Conservation (phyloP, 1,139 yeast species). For the Casaregolazyma lundiana region DNA sequence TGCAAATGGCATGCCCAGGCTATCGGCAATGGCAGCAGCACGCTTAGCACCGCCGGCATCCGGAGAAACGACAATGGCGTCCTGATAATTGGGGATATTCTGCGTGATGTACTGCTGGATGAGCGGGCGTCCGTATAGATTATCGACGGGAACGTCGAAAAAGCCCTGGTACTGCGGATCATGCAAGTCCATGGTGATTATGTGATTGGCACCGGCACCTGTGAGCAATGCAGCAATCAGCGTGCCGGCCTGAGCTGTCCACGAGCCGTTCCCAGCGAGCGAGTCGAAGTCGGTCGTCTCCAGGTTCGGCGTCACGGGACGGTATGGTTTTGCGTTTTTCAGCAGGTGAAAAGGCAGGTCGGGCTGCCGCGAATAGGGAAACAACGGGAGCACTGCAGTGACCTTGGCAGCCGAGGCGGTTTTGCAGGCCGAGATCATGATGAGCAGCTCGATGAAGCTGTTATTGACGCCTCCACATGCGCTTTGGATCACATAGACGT, state of each 20-base stretch:
- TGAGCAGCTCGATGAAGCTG: slow-evolving; percentile 78
- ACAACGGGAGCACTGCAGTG: slow-evolving; percentile 90
- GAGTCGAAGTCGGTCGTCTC: slow-evolving; percentile 26
- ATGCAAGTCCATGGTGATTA: slow-evolving; percentile 96
- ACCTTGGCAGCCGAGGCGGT: slow-evolving; percentile 92
- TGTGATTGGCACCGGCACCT: slow-evolving; percentile 94
- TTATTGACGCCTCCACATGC: slow-evolving; percentile 93
- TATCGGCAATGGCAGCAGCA: slow-evolving; percentile 91
- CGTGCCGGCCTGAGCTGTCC: slow-evolving; percentile 97
- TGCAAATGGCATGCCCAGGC: slow-evolving; percentile 85
- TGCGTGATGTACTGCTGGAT: slow-evolving; percentile 75
- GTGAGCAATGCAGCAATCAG: slow-evolving; percentile 82
- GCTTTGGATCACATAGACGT: slow-evolving; percentile 77
- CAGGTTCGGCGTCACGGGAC: slow-evolving; percentile 50
- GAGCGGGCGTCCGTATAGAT: slow-evolving; percentile 78
- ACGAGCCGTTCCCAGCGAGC: slow-evolving; percentile 71
- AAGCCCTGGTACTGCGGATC: slow-evolving; percentile 95
- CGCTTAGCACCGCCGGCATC: slow-evolving; percentile 98
- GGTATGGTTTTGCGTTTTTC: slow-evolving; percentile 37
- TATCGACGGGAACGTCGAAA: slow-evolving; percentile 89
- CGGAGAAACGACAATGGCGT: slow-evolving; percentile 86
- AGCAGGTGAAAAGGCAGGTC: slow-evolving; percentile 80
- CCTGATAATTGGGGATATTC: slow-evolving; percentile 65
- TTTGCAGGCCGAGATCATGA: slow-evolving; percentile 90
- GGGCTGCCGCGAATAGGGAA: slow-evolving; percentile 95